phyloP scores from a whole-genome alignment of 441 rosid genomes.

The Aleurites moluccanus region DNA sequence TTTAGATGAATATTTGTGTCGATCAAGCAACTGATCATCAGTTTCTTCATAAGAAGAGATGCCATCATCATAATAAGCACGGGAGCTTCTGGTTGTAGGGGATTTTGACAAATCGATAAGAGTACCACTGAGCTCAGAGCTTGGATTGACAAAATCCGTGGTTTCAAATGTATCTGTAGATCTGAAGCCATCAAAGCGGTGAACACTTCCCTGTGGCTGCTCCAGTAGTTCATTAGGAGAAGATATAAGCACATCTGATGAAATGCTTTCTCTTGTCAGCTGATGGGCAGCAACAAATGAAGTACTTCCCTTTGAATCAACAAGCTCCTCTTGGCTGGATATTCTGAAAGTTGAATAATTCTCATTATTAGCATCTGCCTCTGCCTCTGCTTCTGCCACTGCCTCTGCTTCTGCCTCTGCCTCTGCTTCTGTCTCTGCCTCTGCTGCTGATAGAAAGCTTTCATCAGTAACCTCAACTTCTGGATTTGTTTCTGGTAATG shows the following conservation, averaged over 20 bases:
- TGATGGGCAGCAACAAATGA: conserved; percentile 28
- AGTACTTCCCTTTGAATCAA: conserved; percentile 24
- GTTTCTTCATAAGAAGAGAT: conserved; percentile 63
- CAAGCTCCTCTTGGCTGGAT: conserved; percentile 24
- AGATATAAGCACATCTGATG: conserved; percentile 30
- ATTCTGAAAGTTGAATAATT: conserved; percentile 31
- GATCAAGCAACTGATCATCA: conserved; percentile 46
- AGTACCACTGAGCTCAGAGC: conserved; percentile 43
- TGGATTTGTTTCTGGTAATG: conserved; percentile 16
- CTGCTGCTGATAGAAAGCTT: conserved; percentile 23
- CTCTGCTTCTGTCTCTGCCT: conserved; percentile 20
- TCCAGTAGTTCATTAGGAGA: conserved; percentile 40
- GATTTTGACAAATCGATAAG: conserved; percentile 41
- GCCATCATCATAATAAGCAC: conserved; percentile 63
- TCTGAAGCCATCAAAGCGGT: conserved; percentile 20
- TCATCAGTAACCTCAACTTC: conserved; percentile 27
- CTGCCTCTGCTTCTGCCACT: conserved; percentile 20
- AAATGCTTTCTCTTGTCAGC: conserved; percentile 27
- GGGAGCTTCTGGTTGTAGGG: conserved; percentile 49
- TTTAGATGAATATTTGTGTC: conserved; percentile 28
- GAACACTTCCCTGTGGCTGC: conserved; percentile 31
- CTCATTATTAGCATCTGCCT: conserved; percentile 20
- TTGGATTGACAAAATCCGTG: conserved; percentile 37
- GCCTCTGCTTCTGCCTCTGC: conserved; percentile 26
- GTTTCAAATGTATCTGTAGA: conserved; percentile 40